A percentile compares a stretch with the other conserved stretches of the same genome.
These are phyloP conservation scores for Talaromyces ruber DNA, from an alignment of 495 filamentous ascomycete genomes.

Conservation along the genomic window DNA sequence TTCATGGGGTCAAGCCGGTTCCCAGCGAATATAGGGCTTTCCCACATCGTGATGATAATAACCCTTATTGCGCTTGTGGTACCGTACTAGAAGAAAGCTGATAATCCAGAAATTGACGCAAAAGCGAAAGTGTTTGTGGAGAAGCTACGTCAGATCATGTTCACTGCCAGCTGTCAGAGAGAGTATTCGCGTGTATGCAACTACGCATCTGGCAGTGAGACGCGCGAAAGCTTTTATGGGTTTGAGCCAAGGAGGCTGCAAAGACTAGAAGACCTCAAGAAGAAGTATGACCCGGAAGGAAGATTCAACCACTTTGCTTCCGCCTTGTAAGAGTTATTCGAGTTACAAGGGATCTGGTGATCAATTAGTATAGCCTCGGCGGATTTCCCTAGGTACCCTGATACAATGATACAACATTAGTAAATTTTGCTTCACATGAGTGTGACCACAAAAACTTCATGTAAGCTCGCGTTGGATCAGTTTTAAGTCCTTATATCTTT, in stretches of 20 bases:
- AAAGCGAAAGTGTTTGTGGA: constrained; percentile 13
- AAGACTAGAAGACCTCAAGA: constrained; percentile 28
- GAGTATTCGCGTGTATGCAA: constrained; percentile 35
- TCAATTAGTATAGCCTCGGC: background rate
- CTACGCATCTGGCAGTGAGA: constrained; percentile 38
- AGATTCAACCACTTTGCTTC: constrained; percentile 41
- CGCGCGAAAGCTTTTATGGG: constrained; percentile 31
- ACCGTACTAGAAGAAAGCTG: constrained; percentile 5
- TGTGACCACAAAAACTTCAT: too few species aligned
- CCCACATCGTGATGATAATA: constrained; percentile 22
- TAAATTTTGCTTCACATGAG: too few species aligned
- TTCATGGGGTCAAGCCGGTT: constrained; percentile 17
- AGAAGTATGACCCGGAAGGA: constrained; percentile 29
- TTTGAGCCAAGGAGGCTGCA: constrained; percentile 37
- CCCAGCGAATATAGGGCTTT: constrained; percentile 23
- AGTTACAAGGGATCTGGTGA: background rate
- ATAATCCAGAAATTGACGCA: constrained; percentile 12
- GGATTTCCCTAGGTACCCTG: background rate
- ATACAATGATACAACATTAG: too few species aligned
- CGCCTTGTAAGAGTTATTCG: constrained; percentile 10
- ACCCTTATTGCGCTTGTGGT: constrained; percentile 15
- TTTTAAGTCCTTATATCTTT: too few species aligned
- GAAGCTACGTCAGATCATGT: constrained; percentile 11
- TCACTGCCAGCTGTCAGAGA: constrained; percentile 10
- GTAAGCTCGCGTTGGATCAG: too few species aligned